phyloP scores from a whole-genome alignment of 2,329 filamentous ascomycete species.

The Podosphaera fusca region DNA sequence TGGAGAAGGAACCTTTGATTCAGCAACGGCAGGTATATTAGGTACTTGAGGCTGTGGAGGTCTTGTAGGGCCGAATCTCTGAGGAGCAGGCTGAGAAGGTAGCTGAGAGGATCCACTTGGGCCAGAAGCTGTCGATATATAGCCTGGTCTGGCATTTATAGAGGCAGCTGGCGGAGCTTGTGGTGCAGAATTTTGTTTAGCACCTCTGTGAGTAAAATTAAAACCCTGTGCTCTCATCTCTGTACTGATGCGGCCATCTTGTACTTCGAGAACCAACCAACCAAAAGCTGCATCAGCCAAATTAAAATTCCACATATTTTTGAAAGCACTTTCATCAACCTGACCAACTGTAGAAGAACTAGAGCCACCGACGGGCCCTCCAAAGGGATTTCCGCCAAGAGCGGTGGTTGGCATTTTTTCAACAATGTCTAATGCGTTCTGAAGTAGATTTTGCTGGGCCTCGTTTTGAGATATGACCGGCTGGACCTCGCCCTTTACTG shows the following conservation, averaged over 20 bases:
- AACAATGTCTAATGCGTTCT: slow-evolving; percentile 82
- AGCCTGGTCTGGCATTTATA: slow-evolving; percentile 15
- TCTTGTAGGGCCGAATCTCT: slow-evolving; percentile 11
- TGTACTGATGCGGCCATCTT: slow-evolving; percentile 85
- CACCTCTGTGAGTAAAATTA: slow-evolving; percentile 90
- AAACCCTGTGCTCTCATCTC: slow-evolving; percentile 98
- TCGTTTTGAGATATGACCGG: slow-evolving; percentile 85
- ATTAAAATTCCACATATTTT: slow-evolving; percentile 99
- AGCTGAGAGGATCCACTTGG: slow-evolving; percentile 14
- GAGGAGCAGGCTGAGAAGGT: slow-evolving; percentile 9
- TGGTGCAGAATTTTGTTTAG: slow-evolving; percentile 40
- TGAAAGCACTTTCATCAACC: slow-evolving; percentile 96
- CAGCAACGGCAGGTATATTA: slow-evolving; percentile 13
- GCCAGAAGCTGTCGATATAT: slow-evolving; percentile 15
- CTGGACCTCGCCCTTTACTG: slow-evolving; percentile 87
- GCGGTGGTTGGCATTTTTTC: slow-evolving; percentile 93
- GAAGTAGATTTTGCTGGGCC: slow-evolving; percentile 73
- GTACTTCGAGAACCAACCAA: slow-evolving; percentile 83
- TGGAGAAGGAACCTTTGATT: slow-evolving; percentile 13
- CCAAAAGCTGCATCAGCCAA: slow-evolving; percentile 92
- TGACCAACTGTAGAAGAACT: slow-evolving; percentile 49
- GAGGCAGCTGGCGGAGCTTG: slow-evolving; percentile 14
- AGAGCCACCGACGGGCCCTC: slow-evolving; percentile 53
- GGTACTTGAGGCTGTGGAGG: slow-evolving; percentile 12
- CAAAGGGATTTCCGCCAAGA: slow-evolving; percentile 90